Base-by-base conservation (phyloP, 1,139 yeast species). In the Scheffersomyces illinoinensis region DNA sequence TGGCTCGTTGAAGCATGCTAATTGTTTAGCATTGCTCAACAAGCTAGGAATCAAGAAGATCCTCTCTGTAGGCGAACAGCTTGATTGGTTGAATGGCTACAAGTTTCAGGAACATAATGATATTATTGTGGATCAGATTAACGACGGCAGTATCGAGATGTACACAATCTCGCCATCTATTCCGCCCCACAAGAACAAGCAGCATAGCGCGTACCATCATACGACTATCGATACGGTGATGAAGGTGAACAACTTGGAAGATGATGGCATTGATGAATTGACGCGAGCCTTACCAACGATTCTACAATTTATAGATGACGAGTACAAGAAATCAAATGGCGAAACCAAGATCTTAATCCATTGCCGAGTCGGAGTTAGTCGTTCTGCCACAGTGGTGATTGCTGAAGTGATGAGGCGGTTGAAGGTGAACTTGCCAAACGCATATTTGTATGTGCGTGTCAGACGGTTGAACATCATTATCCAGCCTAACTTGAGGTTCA, bases 1-100 rank as follows among this genome's bases (percentile, higher is more conserved):
- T 58, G 99, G 99, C 0, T 89, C 96, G 1, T 77, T 93, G 56
- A 84, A 77, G 55, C 98, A 95, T 74, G 98, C 98, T 6, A 87
- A 86, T 62, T 85, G 88, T 65, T 81, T 89, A 2, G 85, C 86
- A 5, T 74, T 93, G 65, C 76, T 95, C 58, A 73, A 77, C 46
- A 83, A 82, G 56, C 74, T 95, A 23, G 95, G 93, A 0, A 91
- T 95, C 58, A 83, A 82, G 39, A 86, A 91, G 59, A 82, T 95
- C 17, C 86, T 95, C 6, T 89, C 97, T 2, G 97, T 95, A 8
- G 99, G 98, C 0, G 98, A 93, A 68, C 77, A 76, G 12, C 77
- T 92, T n/a, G 77, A 85, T 2, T 93, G 98, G 88, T 61, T 83
- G 12, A 68, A 70, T 53, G 78, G 77, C 1, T 64, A 67, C 50